Conservation (phyloP, 2,329 filamentous ascomycete species). For the Trichoderma sp. region DNA sequence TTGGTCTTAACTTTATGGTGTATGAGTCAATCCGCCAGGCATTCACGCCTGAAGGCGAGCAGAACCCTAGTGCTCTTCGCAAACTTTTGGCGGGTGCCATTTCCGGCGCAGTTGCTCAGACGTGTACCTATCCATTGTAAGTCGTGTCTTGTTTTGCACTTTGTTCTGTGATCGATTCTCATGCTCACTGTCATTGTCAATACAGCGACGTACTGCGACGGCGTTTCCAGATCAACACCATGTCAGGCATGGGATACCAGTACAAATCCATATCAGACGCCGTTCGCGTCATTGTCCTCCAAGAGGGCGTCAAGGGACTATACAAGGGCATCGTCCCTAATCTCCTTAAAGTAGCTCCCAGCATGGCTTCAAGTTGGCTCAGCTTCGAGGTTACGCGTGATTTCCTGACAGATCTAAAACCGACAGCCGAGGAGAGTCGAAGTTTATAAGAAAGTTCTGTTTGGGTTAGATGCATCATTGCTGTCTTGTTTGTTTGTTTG, state of each 20-base stretch:
- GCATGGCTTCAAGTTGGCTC: constrained; percentile 98
- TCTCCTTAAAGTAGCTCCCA: constrained; percentile 92
- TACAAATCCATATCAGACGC: constrained; percentile 88
- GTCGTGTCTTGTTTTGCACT: constrained; percentile 30
- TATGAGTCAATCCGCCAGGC: constrained; percentile 86
- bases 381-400: constrained; percentile 95
- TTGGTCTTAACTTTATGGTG: constrained; percentile 97
- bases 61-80: constrained; percentile 73
- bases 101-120: constrained; percentile 94
- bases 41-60: constrained; percentile 83
- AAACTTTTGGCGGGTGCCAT: constrained; percentile 89
- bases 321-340: constrained; percentile 98
- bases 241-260: constrained; percentile 96
- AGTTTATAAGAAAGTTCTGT: constrained; percentile 3
- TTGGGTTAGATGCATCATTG: not conserved
- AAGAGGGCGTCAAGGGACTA: constrained; percentile 81
- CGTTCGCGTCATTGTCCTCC: constrained; percentile 72
- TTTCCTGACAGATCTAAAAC: constrained; percentile 65
- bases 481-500: not conserved
- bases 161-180: not conserved
- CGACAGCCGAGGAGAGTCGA: not conserved
- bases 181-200: constrained; percentile 24
- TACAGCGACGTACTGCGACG: constrained; percentile 82
- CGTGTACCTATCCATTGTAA: constrained; percentile 97
- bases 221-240: constrained; percentile 97